These are phyloP conservation scores for Claviceps capensis DNA, from an alignment of 2,329 filamentous ascomycete genomes.

Conservation along the genomic window DNA sequence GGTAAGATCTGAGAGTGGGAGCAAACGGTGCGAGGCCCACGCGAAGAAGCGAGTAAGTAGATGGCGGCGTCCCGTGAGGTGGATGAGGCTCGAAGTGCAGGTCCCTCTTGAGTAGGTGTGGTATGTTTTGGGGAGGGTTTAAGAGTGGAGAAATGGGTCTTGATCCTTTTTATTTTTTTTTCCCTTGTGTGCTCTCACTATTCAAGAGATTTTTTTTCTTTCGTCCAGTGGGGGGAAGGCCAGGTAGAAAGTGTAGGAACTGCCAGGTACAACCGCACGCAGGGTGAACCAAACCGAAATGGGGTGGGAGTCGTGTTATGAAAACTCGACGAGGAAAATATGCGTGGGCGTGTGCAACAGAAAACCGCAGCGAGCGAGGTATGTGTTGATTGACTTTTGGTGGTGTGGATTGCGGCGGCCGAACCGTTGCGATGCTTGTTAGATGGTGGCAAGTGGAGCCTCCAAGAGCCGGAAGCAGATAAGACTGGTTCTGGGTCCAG, in stretches of 20 bases:
- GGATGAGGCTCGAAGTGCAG: constrained; percentile 26
- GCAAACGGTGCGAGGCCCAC: constrained; percentile 12
- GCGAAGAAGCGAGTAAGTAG: constrained; percentile 13
- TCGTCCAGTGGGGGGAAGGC: constrained; percentile 6
- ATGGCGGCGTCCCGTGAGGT: constrained; percentile 19
- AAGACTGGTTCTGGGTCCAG: constrained; percentile 11
- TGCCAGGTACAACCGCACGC: constrained; percentile 12
- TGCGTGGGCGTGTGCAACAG: constrained; percentile 4
- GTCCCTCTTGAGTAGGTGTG: constrained; percentile 24
- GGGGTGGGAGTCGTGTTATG: constrained; percentile 13
- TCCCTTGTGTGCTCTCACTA: constrained; percentile 2
- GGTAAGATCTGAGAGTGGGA: constrained; percentile 7
- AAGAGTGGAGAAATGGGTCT: constrained; percentile 32
- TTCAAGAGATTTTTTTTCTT: constrained; percentile 18
- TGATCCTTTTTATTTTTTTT: constrained; percentile 26
- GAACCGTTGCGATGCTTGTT: constrained; percentile 12
- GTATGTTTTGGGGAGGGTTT: constrained; percentile 31
- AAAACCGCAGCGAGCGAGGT: background rate
- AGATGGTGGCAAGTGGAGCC: constrained; percentile 13
- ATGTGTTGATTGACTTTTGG: constrained; percentile 6
- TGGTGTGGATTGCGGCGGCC: constrained; percentile 8
- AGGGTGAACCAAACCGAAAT: constrained; percentile 13
- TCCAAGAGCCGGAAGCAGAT: constrained; percentile 14
- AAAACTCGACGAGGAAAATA: constrained; percentile 2
- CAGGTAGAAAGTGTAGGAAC: background rate